Evolutionary conservation across 768 basidiomycete genomes (phyloP), one percentile per base, ranked within the genome.

Genomic region (Cyathus striatus): DNA sequence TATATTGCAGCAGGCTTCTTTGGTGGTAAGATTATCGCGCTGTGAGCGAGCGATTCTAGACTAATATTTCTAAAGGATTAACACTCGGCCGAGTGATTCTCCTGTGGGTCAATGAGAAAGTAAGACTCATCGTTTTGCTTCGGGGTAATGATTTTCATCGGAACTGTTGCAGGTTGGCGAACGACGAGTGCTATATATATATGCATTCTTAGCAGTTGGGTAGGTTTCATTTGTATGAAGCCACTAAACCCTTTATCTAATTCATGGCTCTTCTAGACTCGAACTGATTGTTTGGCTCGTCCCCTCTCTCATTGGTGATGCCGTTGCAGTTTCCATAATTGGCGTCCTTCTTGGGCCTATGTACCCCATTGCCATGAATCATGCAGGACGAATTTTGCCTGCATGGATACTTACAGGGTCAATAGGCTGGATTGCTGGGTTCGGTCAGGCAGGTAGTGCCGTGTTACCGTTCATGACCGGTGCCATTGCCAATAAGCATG

Each of bases 261-360:
- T n/a, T n/a, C n/a, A 44, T 23, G 16, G 0, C 14, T 22, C 16
- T 32, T 42, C 14, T 34, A 81, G 81, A 3, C 68, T 89, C 16
- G 78, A 87, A 53, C 53, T 88, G 22, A 52, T 82, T 5, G 64
- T 89, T 27, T 90, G 86, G 86, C 68, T 82, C 22, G 75, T 80
- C 0, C 81, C 81, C 18, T 81, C 78, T 4, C 64, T 88, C 13
- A 64, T 86, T 6, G 82, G 76, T 2, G 71, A 77, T 49, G 86
- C 76, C 2, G 67, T 87, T 3, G 77, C 81, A 0, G 70, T 88
- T 18, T 72, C 82, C 2, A 49, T 86, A 36, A 62, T 86, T 13
- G 87, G 86, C 14, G 38, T 87, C 6, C 59, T 87, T 18, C 66
- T 90, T n/a, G 87, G 85, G 1, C 86, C 85, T 2, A 77, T 88